phyloP scores from a whole-genome alignment of 495 filamentous ascomycete species.

The Penicillium argentinense region DNA sequence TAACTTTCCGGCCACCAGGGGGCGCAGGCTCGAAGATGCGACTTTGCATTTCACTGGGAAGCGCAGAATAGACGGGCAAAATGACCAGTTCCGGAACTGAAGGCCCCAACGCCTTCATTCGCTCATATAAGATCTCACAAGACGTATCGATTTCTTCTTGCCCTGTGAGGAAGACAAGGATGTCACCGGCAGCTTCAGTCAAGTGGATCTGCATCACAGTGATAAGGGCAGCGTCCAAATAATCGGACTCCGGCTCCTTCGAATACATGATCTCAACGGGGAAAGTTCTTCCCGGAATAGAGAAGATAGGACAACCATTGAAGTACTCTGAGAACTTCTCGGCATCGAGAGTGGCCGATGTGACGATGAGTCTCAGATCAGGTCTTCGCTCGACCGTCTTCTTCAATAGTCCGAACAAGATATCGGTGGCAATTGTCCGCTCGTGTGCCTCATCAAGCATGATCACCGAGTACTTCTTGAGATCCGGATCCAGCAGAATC shows the following conservation, averaged over 20 bases:
- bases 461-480: constrained; percentile 89
- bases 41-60: constrained; percentile 92
- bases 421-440: constrained; percentile 92
- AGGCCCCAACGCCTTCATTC: constrained; percentile 93
- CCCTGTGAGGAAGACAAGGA: constrained; percentile 92
- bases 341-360: constrained; percentile 92
- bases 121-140: constrained; percentile 87
- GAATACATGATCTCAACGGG: constrained; percentile 95
- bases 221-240: constrained; percentile 89
- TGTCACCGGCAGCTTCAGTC: constrained; percentile 86
- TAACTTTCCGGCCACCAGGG: constrained; percentile 84
- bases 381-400: constrained; percentile 84
- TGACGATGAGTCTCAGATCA: constrained; percentile 93
- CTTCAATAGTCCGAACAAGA: constrained; percentile 91
- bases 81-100: constrained; percentile 91
- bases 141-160: constrained; percentile 97
- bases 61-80: constrained; percentile 88
- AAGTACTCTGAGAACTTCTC: constrained; percentile 98
- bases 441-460: constrained; percentile 99
- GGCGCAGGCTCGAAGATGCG: constrained; percentile 93
- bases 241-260: constrained; percentile 91
- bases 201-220: constrained; percentile 99
- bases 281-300: constrained; percentile 91
- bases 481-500: constrained; percentile 83
- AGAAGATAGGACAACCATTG: constrained; percentile 91